Base-by-base conservation (phyloP, 2,329 filamentous ascomycete genomes). In the Periconia digitata region DNA sequence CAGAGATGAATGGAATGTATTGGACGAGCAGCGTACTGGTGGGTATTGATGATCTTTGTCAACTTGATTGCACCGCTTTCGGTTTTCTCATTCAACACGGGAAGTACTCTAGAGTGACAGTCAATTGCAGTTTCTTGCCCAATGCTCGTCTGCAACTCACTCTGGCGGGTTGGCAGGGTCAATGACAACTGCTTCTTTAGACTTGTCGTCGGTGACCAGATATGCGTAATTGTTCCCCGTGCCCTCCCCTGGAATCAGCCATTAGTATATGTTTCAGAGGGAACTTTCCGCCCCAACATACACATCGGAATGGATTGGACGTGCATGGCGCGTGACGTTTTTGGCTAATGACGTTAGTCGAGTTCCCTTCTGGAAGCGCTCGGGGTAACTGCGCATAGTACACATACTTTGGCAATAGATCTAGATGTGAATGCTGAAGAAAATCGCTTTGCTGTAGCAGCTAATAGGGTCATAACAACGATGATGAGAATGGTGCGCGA, bases 11-110 rank as follows among this genome's bases (percentile, higher is more conserved):
- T 10, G 15, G 17, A 2, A 3, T 27, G 16, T 8, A 8, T 6
- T 17, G 7, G 21, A 18, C 15, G 4, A 21, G 15, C 1, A 29
- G 72, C 89, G 73, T 77, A 96, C 92, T 97, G 92, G 66, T 99
- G 94, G 1, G 94, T 99, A 69, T 99, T 99, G 63, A 97, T 85
- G 66, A 99, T 95, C 42, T 86, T 89, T 20, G 82, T 91, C 53
- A 99, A 75, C 60, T 95, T 92, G 66, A 96, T 90, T 59, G 83
- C 82, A 15, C 87, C 86, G 18, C 78, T 75, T 35, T 84, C 74
- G 6, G 89, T 86, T 50, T 89, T 85, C 56, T 91, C 80, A 68
- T 92, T 86, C 44, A 99, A 74, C 8, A 80, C 76, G 12, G 84
- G 83, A 3, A 81, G 69, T 4, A 86, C 84, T 59, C 84, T 86